A percentile compares a stretch with the other conserved stretches of the same genome.
phyloP scores from a whole-genome alignment of 148 eudicot genomes.

The Linanthus parryae region DNA sequence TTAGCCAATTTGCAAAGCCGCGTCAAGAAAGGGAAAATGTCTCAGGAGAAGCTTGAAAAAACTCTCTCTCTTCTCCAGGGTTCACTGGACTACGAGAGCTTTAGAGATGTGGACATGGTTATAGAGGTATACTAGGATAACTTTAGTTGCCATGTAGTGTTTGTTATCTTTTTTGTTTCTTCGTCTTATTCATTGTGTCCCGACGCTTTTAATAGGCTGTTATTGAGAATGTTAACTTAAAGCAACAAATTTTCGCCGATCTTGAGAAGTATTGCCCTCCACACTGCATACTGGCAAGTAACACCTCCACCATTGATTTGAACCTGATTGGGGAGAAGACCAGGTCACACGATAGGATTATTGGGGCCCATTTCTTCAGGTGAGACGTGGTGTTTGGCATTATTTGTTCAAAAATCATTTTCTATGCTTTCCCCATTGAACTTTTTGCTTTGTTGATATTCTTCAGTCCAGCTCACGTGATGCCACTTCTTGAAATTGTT shows the following conservation, averaged over 20 bases:
- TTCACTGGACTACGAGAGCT: conserved; percentile 66
- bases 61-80: conserved; percentile 80
- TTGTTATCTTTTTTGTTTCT: conserved; percentile 3
- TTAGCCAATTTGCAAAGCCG: conserved; percentile 86
- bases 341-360: conserved; percentile 68
- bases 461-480: conserved; percentile 89
- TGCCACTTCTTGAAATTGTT: conserved; percentile 97
- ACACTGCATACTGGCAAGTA: conserved; percentile 94
- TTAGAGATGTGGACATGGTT: conserved; percentile 93
- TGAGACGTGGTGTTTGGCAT: conserved; percentile 23
- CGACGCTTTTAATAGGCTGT: conserved; percentile 58
- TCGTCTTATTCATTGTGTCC: neutral
- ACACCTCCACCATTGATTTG: conserved; percentile 94
- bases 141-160: neutral
- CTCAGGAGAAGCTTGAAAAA: conserved; percentile 65
- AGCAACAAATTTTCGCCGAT: conserved; percentile 91
- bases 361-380: conserved; percentile 98
- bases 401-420: too few species aligned
- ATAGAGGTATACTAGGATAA: conserved; percentile 57
- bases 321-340: conserved; percentile 87
- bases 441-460: too few species aligned
- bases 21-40: conserved; percentile 88
- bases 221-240: conserved; percentile 75
- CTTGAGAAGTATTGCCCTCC: conserved; percentile 84
- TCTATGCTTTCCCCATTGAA: too few species aligned